phyloP scores from a whole-genome alignment of 106 monocot species.

The Amphibolis antarctica region DNA sequence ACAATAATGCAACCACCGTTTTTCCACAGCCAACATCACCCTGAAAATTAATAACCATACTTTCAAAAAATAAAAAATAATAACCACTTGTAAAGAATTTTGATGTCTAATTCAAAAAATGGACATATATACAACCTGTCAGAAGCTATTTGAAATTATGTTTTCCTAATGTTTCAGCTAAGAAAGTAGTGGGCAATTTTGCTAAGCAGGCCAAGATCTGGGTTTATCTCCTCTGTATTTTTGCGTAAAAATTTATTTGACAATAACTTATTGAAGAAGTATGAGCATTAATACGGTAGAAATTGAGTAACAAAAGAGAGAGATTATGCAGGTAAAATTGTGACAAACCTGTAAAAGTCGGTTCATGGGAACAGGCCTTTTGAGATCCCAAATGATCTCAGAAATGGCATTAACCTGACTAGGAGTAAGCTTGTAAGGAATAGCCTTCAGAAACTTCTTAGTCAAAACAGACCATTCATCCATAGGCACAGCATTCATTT shows the following conservation, averaged over 20 bases:
- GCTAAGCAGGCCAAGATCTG: too few relatives aligned
- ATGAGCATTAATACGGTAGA: neutral
- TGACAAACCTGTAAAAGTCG: constrained; percentile 74
- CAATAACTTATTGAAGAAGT: neutral
- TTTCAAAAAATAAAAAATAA: too few relatives aligned
- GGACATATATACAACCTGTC: too few relatives aligned
- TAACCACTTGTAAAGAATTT: neutral
- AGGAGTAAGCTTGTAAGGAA: constrained; percentile 83
- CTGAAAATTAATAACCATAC: too few relatives aligned
- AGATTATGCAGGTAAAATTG: neutral
- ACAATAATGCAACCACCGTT: constrained; percentile 91
- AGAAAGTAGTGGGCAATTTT: too few relatives aligned
- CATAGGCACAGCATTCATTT: constrained; percentile 29
- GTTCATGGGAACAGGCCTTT: constrained; percentile 86
- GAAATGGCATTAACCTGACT: constrained; percentile 84
- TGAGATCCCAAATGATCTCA: constrained; percentile 96
- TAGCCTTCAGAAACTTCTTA: constrained; percentile 50
- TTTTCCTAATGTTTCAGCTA: neutral
- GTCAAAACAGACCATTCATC: constrained; percentile 69
- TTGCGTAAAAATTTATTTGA: neutral
- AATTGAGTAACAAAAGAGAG: neutral
- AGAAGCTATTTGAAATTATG: neutral
- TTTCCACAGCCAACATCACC: constrained; percentile 99
- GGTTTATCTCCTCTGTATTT: too few relatives aligned
- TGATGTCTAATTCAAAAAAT: too few relatives aligned